A percentile compares a stretch with the other conserved stretches of the same genome.
phyloP scores from a whole-genome alignment of 768 basidiomycete genomes.

The Rhizopogon vesiculosus region DNA sequence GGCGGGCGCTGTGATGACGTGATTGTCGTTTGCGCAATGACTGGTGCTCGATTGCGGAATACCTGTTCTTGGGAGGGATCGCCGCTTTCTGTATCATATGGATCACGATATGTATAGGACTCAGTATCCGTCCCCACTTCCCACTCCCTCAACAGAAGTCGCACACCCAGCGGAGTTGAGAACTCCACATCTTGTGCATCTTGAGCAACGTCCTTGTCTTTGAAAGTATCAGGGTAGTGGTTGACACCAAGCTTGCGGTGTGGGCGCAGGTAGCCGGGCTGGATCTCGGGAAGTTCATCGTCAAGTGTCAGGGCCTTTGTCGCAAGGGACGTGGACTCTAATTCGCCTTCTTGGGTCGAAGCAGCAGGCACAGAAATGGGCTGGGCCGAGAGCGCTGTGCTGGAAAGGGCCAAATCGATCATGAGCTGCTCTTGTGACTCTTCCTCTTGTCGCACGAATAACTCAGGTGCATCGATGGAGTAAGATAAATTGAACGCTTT shows the following conservation, averaged over 20 bases:
- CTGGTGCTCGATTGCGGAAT: not conserved
- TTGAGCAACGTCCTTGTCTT: conserved; percentile 16
- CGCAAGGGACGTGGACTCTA: conserved; percentile 57
- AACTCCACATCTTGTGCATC: conserved; percentile 15
- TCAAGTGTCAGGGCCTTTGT: conserved; percentile 43
- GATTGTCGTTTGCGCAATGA: conserved; percentile 17
- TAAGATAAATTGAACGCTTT: conserved; percentile 38
- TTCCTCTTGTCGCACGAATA: conserved; percentile 42
- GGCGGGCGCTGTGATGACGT: conserved; percentile 31
- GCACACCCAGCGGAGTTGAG: conserved; percentile 46
- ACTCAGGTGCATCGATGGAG: conserved; percentile 30
- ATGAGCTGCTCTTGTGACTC: conserved; percentile 58
- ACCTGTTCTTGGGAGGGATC: conserved; percentile 14
- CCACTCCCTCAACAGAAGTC: conserved; percentile 69
- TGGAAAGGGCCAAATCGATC: conserved; percentile 58
- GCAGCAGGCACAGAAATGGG: conserved; percentile 28
- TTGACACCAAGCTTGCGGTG: conserved; percentile 24
- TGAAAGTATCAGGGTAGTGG: conserved; percentile 21
- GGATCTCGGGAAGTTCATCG: conserved; percentile 51
- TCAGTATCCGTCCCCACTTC: conserved; percentile 47
- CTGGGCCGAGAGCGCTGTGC: conserved; percentile 48
- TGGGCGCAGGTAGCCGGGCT: conserved; percentile 62
- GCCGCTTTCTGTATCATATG: conserved; percentile 38
- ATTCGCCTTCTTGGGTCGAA: conserved; percentile 21
- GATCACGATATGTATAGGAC: conserved; percentile 49